Evolutionary conservation across 2,329 filamentous ascomycete species (phyloP).

Genomic region (Fusarium irregulare): DNA sequence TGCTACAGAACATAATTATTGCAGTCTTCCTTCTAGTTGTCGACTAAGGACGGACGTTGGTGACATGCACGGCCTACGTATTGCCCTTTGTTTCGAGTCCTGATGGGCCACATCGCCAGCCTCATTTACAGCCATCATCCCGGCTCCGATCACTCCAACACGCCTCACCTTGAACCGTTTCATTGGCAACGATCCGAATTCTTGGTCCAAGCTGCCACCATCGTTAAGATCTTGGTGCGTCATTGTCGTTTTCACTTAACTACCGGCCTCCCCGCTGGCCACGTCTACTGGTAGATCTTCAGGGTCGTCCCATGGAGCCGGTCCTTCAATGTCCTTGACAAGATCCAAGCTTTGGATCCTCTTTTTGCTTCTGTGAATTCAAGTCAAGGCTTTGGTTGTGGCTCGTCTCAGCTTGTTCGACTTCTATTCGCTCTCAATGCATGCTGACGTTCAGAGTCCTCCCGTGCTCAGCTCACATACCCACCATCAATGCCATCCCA

Average conservation of each 20-base stretch:
- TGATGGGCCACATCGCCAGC: constrained; percentile 39
- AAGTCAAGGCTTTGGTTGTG: constrained; percentile 18
- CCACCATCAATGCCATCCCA: constrained; percentile 28
- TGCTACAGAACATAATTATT: constrained; percentile 1
- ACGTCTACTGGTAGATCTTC: constrained; percentile 38
- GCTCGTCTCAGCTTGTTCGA: constrained; percentile 12
- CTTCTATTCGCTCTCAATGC: constrained; percentile 13
- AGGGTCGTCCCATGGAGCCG: constrained; percentile 43
- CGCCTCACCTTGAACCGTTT: constrained; percentile 26
- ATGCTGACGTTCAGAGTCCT: constrained; percentile 24
- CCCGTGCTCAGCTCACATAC: constrained; percentile 27
- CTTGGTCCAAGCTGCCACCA: constrained; percentile 20
- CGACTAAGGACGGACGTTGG: background rate
- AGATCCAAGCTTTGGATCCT: constrained; percentile 34
- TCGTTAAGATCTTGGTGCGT: constrained; percentile 43
- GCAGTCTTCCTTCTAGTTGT: background rate
- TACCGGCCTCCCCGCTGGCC: constrained; percentile 33
- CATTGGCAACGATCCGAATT: constrained; percentile 39
- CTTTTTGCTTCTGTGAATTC: constrained; percentile 25
- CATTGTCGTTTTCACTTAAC: constrained; percentile 33
- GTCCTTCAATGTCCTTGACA: constrained; percentile 30
- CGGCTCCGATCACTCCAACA: constrained; percentile 15
- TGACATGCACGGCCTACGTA: constrained; percentile 30
- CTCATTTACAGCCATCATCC: constrained; percentile 46
- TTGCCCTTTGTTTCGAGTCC: constrained; percentile 16